phyloP scores from a whole-genome alignment of 306 rosid genomes.

The Gillenia trifoliata region DNA sequence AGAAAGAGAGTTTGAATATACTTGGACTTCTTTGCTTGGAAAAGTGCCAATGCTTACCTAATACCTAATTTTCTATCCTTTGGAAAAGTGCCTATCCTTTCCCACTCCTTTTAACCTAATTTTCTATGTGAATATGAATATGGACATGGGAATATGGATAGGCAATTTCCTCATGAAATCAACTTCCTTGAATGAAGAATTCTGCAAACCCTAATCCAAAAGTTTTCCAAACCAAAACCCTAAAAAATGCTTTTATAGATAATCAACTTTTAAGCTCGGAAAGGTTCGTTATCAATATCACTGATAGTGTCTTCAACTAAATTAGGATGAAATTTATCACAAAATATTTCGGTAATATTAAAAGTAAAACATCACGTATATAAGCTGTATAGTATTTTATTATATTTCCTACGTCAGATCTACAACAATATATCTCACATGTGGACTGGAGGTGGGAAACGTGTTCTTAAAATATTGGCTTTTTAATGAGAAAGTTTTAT shows the following conservation, averaged over 20 bases:
- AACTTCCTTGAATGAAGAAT: neutral
- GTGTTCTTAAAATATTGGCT: neutral
- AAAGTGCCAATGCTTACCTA: neutral
- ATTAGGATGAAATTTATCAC: too few relatives aligned
- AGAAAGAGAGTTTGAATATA: neutral
- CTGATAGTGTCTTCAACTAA: neutral
- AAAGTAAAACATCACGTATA: too few relatives aligned
- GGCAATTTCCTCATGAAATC: neutral
- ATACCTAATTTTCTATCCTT: too few relatives aligned
- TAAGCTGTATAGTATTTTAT: too few relatives aligned
- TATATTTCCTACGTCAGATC: neutral
- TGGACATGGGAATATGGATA: neutral
- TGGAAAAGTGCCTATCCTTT: neutral
- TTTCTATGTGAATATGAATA: neutral
- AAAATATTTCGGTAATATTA: too few relatives aligned
- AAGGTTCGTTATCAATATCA: neutral
- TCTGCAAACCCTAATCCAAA: neutral
- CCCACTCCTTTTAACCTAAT: neutral
- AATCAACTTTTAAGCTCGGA: neutral
- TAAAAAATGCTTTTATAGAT: neutral
- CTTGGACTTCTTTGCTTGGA: neutral
- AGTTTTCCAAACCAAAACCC: neutral
- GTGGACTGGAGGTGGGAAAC: neutral
- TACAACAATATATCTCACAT: neutral
- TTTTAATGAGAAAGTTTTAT: neutral